Base-by-base conservation (phyloP, 2,329 filamentous ascomycete species). In the Colletotrichum sp. region DNA sequence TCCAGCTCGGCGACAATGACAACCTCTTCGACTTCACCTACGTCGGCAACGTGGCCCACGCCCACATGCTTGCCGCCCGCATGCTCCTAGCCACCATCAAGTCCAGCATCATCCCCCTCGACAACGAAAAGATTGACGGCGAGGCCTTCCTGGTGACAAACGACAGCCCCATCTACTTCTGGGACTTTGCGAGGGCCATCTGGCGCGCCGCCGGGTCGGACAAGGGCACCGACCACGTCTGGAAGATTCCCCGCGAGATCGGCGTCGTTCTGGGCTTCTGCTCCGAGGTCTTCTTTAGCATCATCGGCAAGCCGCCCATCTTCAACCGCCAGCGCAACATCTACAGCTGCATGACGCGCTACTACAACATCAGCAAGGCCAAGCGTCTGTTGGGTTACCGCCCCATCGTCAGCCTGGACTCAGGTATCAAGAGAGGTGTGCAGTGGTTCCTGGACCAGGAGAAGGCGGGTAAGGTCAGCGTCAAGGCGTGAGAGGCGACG, bases 111-210 rank as follows among this genome's bases (percentile, higher is more conserved):
- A 88, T 89, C 0, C 92, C 92, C n/a, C 89, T 95, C 49, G 92
- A 94, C 85, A 87, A 92, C 85, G 94, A 95, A 86, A 90, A 90
- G 75, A 92, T 96, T 66, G 95, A 96, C 83, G 97, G 96, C 75
- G 93, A 98, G 84, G 93, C 93, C 67, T 96, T 99, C 87, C 93
- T 98, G 86, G 92, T 99, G 82, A 97, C 95, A 74, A 99, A 99
- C 84, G 95, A 96, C 85, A 89, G 92, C 79, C 96, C 96, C 7
- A 89, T 98, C 24, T 96, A 96, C 84, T 98, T 98, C 85, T 98
- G 97, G 92, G 95, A 98, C 85, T 94, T 98, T 82, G 92, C 94
- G 75, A 90, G 95, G 55, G 92, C 93, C 52, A 90, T 98, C 63
- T 99, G 95, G 95, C 87, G 86, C 78, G 89, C 88, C 57, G 90